Evolutionary conservation across 768 basidiomycete genomes (phyloP).

Genomic region (Mrakia frigida): DNA sequence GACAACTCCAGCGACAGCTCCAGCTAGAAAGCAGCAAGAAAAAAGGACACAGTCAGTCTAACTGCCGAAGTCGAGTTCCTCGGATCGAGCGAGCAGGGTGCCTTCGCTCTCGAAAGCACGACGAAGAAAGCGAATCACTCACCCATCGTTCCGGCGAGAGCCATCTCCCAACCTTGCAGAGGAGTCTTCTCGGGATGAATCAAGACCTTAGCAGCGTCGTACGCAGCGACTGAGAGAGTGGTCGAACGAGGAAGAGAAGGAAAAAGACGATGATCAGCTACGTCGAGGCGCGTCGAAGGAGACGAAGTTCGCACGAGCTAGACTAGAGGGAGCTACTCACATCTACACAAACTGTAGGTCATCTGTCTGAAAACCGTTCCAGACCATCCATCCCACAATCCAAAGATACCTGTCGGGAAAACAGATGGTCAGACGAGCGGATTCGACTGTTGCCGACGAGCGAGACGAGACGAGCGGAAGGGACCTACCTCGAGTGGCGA

Average conservation of each 20-base stretch:
- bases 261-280: neutral
- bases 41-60: neutral
- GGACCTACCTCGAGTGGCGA: conserved; percentile 62
- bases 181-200: conserved; percentile 50
- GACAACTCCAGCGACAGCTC: conserved; percentile 4
- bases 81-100: neutral
- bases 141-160: conserved; percentile 72
- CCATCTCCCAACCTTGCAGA: conserved; percentile 74
- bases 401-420: conserved; percentile 46
- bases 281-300: conserved; percentile 46
- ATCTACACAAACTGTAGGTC: conserved; percentile 87
- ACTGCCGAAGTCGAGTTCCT: no score
- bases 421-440: neutral
- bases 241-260: conserved; percentile 44
- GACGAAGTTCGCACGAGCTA: conserved; percentile 66
- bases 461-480: neutral
- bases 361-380: conserved; percentile 89
- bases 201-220: conserved; percentile 10
- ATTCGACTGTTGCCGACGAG: neutral
- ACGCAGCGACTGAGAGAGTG: conserved; percentile 24
- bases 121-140: neutral
- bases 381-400: conserved; percentile 77
- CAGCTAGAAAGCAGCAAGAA: neutral
- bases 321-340: conserved; percentile 75
- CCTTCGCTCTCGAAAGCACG: neutral